These are phyloP conservation scores for Coemansia sp. DNA, from an alignment of 192 early-diverging fungal genomes.

Conservation along the genomic window DNA sequence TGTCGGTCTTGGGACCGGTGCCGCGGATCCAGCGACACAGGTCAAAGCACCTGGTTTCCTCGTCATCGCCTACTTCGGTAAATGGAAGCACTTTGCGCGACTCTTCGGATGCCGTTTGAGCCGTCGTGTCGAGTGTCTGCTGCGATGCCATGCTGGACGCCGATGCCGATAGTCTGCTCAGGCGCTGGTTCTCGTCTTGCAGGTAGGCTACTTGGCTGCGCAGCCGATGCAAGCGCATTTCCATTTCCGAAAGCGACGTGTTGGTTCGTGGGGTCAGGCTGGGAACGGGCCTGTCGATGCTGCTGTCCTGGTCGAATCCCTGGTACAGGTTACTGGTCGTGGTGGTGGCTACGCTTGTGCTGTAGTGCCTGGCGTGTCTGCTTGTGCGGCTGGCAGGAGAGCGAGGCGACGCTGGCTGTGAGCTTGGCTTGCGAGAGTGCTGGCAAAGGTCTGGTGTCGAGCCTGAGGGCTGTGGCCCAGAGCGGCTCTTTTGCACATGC, in stretches of 20 bases:
- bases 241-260: conserved; percentile 3
- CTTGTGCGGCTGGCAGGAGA: background rate
- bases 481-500: background rate
- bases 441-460: conserved; percentile 3
- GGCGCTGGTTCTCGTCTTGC: background rate
- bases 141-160: background rate
- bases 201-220: background rate
- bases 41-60: conserved; percentile 12
- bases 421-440: background rate
- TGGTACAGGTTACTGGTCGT: background rate
- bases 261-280: background rate
- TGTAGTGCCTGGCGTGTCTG: conserved; percentile 4
- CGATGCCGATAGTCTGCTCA: background rate
- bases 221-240: conserved; percentile 6
- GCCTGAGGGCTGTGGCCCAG: conserved; percentile 2
- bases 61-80: no score
- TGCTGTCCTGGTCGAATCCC: conserved; percentile 7
- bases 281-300: background rate
- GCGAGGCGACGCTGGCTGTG: background rate
- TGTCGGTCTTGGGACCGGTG: conserved; percentile 19
- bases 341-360: background rate
- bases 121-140: conserved; percentile 2
- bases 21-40: conserved; percentile 34
- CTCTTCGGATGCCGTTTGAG: no score
- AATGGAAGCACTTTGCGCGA: no score